Conservation (phyloP, 2,329 filamentous ascomycete genomes). For the Claviceps arundinis region DNA sequence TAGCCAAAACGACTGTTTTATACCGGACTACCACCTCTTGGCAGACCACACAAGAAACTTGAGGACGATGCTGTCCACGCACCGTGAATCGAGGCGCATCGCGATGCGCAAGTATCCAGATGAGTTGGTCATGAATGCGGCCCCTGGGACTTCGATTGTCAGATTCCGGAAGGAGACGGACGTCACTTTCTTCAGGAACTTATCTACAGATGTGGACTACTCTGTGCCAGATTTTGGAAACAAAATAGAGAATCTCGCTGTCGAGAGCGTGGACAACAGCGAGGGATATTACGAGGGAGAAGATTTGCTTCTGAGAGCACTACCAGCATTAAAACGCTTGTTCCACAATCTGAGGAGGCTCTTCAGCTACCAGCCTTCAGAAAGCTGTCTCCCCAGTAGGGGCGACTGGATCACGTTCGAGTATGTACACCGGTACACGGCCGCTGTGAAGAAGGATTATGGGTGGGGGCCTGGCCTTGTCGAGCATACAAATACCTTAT, state of each 20-base stretch:
- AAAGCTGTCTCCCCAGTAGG: neutral
- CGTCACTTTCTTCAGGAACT: slow-evolving; percentile 13
- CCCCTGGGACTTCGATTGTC: slow-evolving; percentile 12
- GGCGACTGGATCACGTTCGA: slow-evolving; percentile 21
- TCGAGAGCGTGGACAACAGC: slow-evolving; percentile 7
- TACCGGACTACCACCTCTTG: slow-evolving; percentile 13
- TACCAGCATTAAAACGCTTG: neutral
- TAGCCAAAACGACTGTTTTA: neutral
- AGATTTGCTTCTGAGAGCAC: neutral
- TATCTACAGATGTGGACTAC: neutral
- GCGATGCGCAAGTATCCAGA: slow-evolving; percentile 20
- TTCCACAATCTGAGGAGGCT: slow-evolving; percentile 16
- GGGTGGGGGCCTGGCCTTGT: slow-evolving; percentile 10
- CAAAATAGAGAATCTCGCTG: slow-evolving; percentile 16
- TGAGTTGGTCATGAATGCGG: slow-evolving; percentile 15
- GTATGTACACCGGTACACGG: slow-evolving; percentile 14
- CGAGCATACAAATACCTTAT: slow-evolving; percentile 14
- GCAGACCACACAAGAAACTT: slow-evolving; percentile 15
- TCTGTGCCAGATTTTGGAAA: slow-evolving; percentile 16
- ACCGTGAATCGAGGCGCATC: slow-evolving; percentile 22
- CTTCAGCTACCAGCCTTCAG: slow-evolving; percentile 8
- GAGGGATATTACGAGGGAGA: neutral
- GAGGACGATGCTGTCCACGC: slow-evolving; percentile 20
- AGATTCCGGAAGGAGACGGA: slow-evolving; percentile 19
- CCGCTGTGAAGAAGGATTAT: neutral